Percentiles rank a stretch among this genome's conserved stretches.
phyloP scores from a whole-genome alignment of 805 yeast genomes.

The Ogataea degrootiae region DNA sequence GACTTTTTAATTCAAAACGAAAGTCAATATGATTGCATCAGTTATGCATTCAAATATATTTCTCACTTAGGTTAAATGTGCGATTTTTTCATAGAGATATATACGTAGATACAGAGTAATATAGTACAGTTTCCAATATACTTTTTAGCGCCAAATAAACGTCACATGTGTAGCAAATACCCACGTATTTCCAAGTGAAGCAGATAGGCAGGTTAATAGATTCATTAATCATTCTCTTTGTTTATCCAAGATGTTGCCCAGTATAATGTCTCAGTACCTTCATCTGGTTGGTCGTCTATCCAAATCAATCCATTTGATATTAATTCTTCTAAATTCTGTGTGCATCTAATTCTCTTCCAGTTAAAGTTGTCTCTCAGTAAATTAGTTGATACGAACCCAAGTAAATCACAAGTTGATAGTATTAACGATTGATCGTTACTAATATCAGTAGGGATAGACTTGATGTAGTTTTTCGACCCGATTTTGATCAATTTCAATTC shows the following conservation, averaged over 20 bases:
- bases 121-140: not conserved
- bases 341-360: slow-evolving; percentile 66
- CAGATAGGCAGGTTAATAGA: too few relatives aligned
- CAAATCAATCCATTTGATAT: slow-evolving; percentile 78
- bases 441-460: slow-evolving; percentile 59
- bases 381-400: slow-evolving; percentile 67
- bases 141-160: not conserved
- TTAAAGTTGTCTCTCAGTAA: slow-evolving; percentile 67
- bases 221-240: slow-evolving; percentile 6
- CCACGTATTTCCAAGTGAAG: too few relatives aligned
- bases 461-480: slow-evolving; percentile 52
- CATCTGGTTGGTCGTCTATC: slow-evolving; percentile 57
- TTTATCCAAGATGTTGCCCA: slow-evolving; percentile 78
- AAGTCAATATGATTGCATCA: slow-evolving; percentile 57
- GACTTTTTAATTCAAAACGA: slow-evolving; percentile 80
- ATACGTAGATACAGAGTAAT: not conserved
- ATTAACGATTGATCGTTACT: slow-evolving; percentile 66
- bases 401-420: slow-evolving; percentile 67
- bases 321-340: slow-evolving; percentile 69
- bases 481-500: slow-evolving; percentile 64
- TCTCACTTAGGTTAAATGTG: slow-evolving; percentile 50
- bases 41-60: slow-evolving; percentile 89
- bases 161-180: too few relatives aligned
- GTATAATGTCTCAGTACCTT: slow-evolving; percentile 39
- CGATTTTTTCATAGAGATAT: not conserved